Evolutionary conservation across 192 early-diverging fungal species (phyloP), one percentile per base, ranked within the genome.

Genomic region (Entomortierella chlamydospora): DNA sequence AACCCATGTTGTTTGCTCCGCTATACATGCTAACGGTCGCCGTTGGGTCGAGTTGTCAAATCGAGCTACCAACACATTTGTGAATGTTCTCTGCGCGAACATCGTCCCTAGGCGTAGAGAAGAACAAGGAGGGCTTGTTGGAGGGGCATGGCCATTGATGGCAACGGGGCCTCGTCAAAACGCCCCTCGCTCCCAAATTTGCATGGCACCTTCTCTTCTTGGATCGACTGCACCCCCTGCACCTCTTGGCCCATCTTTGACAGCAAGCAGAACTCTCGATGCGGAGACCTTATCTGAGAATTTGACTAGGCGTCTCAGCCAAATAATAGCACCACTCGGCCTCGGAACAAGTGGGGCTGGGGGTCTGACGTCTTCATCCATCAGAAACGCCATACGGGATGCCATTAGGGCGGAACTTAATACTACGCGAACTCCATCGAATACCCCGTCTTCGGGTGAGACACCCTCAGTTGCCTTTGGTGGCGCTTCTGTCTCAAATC

Each of bases 111-210:
- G 68, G 33, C 67, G 71, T 11, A 43, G 70, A 13, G 69, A 64
- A 20, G 65, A 82, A 31, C 72, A 82, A 59, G 78, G 72, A 18
- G 67, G 81, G 20, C 70, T 70, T 54, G 81, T 74, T 15, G 81
- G 81, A 70, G 76, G 76, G 12, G 76, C 76, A 20, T 79, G 76
- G 76, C 76, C 76, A 0, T 49, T 79, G 30, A 79, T 79, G 76
- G 76, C 76, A 11, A 79, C 76, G 12, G 74, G 62, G 22, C 68
- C 67, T 34, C 61, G 68, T 22, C 68, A 69, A 25, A 65, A 52
- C 17, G 28, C n/a, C 15, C 29, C 56, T 34, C 56, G 68, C 8
- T 65, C 76, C 0, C 25, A 33, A 25, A 34, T 29, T 0, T 79
- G 76, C 30, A 79, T 65, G 63, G 76, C 76, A 2, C 57, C 76